Conservation (phyloP, 2,329 filamentous ascomycete genomes). For the Stagonosporopsis cucurbitacearum region DNA sequence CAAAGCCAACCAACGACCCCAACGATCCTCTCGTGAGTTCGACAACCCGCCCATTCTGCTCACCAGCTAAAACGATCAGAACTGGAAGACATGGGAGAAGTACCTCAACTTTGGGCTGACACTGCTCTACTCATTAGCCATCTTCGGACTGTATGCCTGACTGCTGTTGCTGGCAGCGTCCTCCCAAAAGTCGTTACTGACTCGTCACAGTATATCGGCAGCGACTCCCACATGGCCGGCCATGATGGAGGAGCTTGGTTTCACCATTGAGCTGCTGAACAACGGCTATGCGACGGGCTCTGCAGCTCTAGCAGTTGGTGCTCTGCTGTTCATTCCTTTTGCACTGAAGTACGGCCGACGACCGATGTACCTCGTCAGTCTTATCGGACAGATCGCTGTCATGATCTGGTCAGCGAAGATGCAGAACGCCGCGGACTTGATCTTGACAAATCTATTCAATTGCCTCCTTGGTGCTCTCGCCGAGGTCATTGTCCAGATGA, state of each 20-base stretch:
- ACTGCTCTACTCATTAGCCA: constrained; percentile 11
- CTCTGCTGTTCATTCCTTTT: constrained; percentile 55
- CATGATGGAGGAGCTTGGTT: constrained; percentile 18
- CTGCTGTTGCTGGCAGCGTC: neutral
- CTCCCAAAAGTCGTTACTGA: neutral
- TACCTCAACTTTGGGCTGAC: constrained; percentile 16
- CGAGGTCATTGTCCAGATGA: constrained; percentile 57
- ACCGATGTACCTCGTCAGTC: constrained; percentile 55
- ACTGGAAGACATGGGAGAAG: constrained; percentile 19
- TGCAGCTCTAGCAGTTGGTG: constrained; percentile 52
- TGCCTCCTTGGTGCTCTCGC: constrained; percentile 54
- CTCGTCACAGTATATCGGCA: constrained; percentile 14
- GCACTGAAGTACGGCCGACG: constrained; percentile 56
- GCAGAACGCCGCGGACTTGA: constrained; percentile 52
- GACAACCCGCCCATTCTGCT: neutral
- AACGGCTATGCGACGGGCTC: constrained; percentile 55
- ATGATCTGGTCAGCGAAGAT: constrained; percentile 55
- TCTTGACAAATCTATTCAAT: constrained; percentile 53
- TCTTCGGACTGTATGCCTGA: constrained; percentile 16
- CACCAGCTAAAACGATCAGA: neutral
- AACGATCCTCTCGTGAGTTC: constrained; percentile 16
- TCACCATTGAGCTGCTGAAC: constrained; percentile 47
- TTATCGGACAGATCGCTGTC: constrained; percentile 46
- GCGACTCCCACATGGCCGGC: constrained; percentile 21
- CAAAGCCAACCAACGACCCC: constrained; percentile 10